Evolutionary conservation across 2,329 filamentous ascomycete species (phyloP).

Genomic region (Fusarium sp.): DNA sequence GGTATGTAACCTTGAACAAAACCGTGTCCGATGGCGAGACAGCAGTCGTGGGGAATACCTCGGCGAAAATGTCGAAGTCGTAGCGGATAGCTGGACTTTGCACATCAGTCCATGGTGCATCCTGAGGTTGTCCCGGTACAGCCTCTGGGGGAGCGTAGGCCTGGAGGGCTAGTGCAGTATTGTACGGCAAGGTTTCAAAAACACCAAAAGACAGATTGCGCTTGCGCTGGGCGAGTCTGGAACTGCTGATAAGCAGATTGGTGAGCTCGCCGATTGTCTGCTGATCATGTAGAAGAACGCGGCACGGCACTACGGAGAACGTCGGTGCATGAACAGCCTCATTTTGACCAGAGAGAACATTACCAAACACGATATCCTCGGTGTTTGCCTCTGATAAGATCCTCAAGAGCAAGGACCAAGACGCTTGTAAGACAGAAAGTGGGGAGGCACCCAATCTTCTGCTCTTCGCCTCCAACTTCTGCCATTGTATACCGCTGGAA

Average conservation of each 20-base stretch:
- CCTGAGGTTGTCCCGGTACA: not conserved
- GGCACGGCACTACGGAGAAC: slow-evolving; percentile 30
- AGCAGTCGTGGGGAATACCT: slow-evolving; percentile 21
- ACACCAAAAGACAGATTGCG: slow-evolving; percentile 20
- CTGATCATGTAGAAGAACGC: slow-evolving; percentile 2
- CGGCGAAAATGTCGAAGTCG: slow-evolving; percentile 32
- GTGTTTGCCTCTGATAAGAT: slow-evolving; percentile 24
- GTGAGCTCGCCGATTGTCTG: slow-evolving; percentile 5
- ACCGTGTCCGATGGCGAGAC: not conserved
- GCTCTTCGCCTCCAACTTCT: slow-evolving; percentile 8
- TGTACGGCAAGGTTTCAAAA: slow-evolving; percentile 35
- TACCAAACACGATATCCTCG: slow-evolving; percentile 12
- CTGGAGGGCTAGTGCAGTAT: slow-evolving; percentile 29
- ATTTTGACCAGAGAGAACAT: slow-evolving; percentile 15
- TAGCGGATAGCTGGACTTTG: slow-evolving; percentile 31
- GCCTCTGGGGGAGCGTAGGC: not conserved
- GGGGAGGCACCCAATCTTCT: slow-evolving; percentile 19
- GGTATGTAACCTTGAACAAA: slow-evolving; percentile 32
- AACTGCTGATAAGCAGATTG: not conserved
- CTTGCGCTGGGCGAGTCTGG: slow-evolving; percentile 8
- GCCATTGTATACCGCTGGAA: slow-evolving; percentile 1
- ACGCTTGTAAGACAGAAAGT: slow-evolving; percentile 3
- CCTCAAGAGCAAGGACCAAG: slow-evolving; percentile 27
- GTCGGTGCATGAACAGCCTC: slow-evolving; percentile 15
- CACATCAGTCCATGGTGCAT: slow-evolving; percentile 11